These are phyloP conservation scores for Ustilago tritici DNA, from an alignment of 1,284 basidiomycete species.

Conservation along the genomic window DNA sequence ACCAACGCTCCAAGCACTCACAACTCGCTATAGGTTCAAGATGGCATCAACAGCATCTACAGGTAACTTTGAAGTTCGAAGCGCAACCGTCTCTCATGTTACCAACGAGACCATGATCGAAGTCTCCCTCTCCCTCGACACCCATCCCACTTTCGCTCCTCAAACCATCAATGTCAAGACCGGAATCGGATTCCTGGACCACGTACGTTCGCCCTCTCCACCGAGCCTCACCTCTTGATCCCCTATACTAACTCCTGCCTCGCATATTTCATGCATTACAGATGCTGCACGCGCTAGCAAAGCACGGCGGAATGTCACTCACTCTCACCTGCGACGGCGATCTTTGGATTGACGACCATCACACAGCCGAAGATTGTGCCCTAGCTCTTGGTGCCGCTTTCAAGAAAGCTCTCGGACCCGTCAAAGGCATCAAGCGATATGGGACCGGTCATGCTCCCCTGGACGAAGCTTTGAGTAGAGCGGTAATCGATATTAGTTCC, in stretches of 20 bases:
- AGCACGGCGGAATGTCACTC: slow-evolving; percentile 75
- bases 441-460: slow-evolving; percentile 96
- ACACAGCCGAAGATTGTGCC: slow-evolving; percentile 94
- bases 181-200: slow-evolving; percentile 97
- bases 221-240: too few species aligned
- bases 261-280: slow-evolving; percentile 10
- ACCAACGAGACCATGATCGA: slow-evolving; percentile 94
- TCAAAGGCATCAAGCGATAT: slow-evolving; percentile 93
- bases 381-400: slow-evolving; percentile 93
- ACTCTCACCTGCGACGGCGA: slow-evolving; percentile 92
- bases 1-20: not conserved
- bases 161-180: slow-evolving; percentile 90
- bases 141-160: slow-evolving; percentile 75
- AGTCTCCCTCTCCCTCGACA: slow-evolving; percentile 85
- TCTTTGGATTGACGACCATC: slow-evolving; percentile 98
- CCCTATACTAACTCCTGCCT: not conserved
- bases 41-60: slow-evolving; percentile 29
- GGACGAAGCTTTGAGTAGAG: slow-evolving; percentile 88
- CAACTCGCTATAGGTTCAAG: not conserved
- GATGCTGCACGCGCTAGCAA: slow-evolving; percentile 70
- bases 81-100: slow-evolving; percentile 82
- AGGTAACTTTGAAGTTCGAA: slow-evolving; percentile 63
- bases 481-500: slow-evolving; percentile 97
- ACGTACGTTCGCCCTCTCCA: slow-evolving; percentile 75
- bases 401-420: slow-evolving; percentile 92